Conservation (phyloP, 805 yeast genomes). For the Vanderwaltozyma tropicalis region DNA sequence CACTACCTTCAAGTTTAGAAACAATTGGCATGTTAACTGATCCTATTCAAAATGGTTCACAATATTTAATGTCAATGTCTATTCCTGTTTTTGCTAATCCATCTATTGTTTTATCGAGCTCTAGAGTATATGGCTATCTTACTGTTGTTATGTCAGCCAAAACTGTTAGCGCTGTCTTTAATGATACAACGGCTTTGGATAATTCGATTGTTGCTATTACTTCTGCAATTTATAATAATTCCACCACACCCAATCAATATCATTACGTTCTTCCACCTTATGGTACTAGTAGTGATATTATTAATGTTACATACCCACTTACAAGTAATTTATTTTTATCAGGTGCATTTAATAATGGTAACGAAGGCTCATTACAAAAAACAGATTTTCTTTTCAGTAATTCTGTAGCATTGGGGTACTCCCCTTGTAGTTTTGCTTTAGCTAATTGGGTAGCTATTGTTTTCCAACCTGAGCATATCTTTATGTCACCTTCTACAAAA, state of each 20-base stretch:
- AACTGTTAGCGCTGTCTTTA: conserved; percentile 31
- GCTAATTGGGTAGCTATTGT: conserved; percentile 66
- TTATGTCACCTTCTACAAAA: conserved; percentile 52
- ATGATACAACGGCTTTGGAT: conserved; percentile 35
- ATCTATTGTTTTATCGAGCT: conserved; percentile 52
- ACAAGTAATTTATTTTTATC: conserved; percentile 27
- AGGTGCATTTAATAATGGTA: conserved; percentile 29
- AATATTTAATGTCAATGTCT: conserved; percentile 62
- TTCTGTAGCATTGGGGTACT: conserved; percentile 47
- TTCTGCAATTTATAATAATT: conserved; percentile 19
- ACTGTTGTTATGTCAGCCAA: conserved; percentile 46
- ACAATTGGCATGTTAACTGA: conserved; percentile 50
- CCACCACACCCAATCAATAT: conserved; percentile 26
- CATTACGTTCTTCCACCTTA: conserved; percentile 35
- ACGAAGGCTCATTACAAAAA: conserved; percentile 34
- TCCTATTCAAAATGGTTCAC: conserved; percentile 41
- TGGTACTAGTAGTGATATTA: conserved; percentile 10
- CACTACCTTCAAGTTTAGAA: conserved; percentile 36
- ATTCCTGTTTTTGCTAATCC: conserved; percentile 64
- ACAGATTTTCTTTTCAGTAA: conserved; percentile 29
- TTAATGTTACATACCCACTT: conserved; percentile 20
- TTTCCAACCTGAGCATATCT: conserved; percentile 48
- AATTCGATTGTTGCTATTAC: conserved; percentile 27
- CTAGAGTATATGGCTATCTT: conserved; percentile 59
- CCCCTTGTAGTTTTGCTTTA: conserved; percentile 34